Conservation (phyloP, 495 filamentous ascomycete genomes). For the Saxophila tyrrhenica region DNA sequence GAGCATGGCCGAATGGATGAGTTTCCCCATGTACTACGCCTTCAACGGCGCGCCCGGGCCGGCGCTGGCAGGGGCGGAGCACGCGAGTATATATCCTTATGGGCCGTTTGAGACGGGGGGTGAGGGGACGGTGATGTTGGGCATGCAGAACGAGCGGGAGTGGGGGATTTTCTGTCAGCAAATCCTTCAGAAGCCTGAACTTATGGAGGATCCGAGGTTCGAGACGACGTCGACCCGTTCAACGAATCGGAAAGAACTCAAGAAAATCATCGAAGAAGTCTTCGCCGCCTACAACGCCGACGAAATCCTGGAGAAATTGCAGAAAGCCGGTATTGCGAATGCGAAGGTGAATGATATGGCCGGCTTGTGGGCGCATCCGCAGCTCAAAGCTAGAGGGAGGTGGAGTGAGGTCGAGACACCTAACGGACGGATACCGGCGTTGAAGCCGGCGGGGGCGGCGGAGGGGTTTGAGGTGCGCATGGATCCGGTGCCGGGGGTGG, state of each 20-base stretch:
- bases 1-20: constrained; percentile 46
- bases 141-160: constrained; percentile 44
- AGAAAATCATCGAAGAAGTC: constrained; percentile 18
- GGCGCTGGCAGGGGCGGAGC: constrained; percentile 35
- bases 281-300: constrained; percentile 12
- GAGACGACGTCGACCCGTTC: constrained; percentile 12
- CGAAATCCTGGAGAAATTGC: constrained; percentile 10
- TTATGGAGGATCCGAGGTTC: constrained; percentile 15
- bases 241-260: constrained; percentile 16
- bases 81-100: constrained; percentile 43
- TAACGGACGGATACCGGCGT: constrained; percentile 30
- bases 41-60: constrained; percentile 33
- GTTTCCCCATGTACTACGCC: constrained; percentile 43
- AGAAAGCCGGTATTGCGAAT: constrained; percentile 33
- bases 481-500: constrained; percentile 20
- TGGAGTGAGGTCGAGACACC: constrained; percentile 40
- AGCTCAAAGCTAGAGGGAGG: constrained; percentile 33
- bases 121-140: constrained; percentile 40
- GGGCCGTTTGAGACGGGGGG: constrained; percentile 40
- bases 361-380: constrained; percentile 39
- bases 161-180: constrained; percentile 37
- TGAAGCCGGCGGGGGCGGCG: constrained; percentile 33
- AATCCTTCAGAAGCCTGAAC: constrained; percentile 25
- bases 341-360: constrained; percentile 42
- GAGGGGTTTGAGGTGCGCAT: constrained; percentile 16